Base-by-base conservation (phyloP, 768 basidiomycete species). In the Coprinopsis sp. region DNA sequence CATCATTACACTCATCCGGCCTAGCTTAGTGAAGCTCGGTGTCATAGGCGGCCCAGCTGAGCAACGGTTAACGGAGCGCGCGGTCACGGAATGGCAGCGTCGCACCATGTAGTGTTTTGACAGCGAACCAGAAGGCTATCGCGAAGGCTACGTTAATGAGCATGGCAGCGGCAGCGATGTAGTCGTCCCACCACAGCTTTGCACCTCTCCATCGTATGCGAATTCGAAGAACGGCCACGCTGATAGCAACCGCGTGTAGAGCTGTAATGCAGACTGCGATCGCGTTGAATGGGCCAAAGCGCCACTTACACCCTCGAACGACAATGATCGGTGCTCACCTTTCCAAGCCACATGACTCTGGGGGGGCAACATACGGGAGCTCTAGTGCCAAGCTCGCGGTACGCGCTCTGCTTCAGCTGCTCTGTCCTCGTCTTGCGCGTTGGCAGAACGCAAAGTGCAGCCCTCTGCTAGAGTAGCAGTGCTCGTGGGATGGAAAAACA, bases 121-220 rank as follows among this genome's bases (percentile, higher is more conserved):
- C 36, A 24, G 49, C 13, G 11, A 57, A 13, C 50, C 51, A 59
- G 10, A 54, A 46, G 10, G 47, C 31, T 2, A 49, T 11, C n/a
- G 53, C 30, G 27, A 39, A 51, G 23, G 38, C 24, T 13, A 55
- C 12, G 30, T 55, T 54, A 11, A 50, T 16, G 14, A 51, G 3
- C 6, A 61, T 33, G 6, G 58, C 47, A 13, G 57, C 12, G 16
- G 53, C 37, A 0, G 52, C 52, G 38, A 56, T 38, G 6, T 54
- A 51, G 36, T 63, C 62, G 24, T 63, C 60, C 58, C 60, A 63
- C 54, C 60, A 61, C 23, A 56, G 45, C 21, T 44, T 39, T 12
- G 46, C 44, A 13, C 29, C 41, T 10, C 49, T 46, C 36, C 36
- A 55, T 6, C 60, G 53, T 16, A 54, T 44, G 5, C 28, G 19